Base-by-base conservation (phyloP, 441 rosid species). In the Erysimum cheiri region DNA sequence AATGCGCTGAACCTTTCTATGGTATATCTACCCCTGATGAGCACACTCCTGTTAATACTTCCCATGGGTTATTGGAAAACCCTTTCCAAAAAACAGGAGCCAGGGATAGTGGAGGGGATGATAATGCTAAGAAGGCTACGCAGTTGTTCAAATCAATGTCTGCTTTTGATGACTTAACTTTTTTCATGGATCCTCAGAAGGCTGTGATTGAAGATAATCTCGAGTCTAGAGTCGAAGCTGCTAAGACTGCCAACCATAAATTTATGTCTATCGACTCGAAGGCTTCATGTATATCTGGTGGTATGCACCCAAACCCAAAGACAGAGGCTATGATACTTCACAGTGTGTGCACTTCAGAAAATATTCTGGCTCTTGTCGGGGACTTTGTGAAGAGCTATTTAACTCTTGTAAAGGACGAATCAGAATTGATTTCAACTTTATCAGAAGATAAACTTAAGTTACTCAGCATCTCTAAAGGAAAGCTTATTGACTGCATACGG, bases 131-230 rank as follows among this genome's bases (percentile, higher is more conserved):
- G 77, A 85, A 79, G 83, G 84, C 82, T 62, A 74, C 84, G 4
- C 57, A 70, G 60, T 65, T 88, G 54, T 83, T 81, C 82, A 88
- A 89, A 77, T 85, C 93, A 49, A 82, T 82, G 91, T 82, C 93
- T 54, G 83, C 84, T 57, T 87, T 84, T 82, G 85, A 81, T 81
- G 98, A 91, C 79, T 92, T 96, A 48, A 88, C 80, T 29, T 91
- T 91, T 75, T 91, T 91, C 90, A 82, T 93, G 88, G 89, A 91
- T 84, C 96, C 89, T 74, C 81, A 68, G 61, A 88, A 86, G 81
- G 82, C 77, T 70, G 79, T 66, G 67, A 62, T 55, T 14, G 75
- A 66, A 57, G 81, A 65, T 69, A 83, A 75, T 78, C 59, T 61
- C 44, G 81, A 67, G 68, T 66, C 75, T 64, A 56, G 64, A 64